Evolutionary conservation across 1,284 basidiomycete genomes (phyloP), one percentile per base, ranked within the genome.

Genomic region (Austroboletus novae-zelandiae): DNA sequence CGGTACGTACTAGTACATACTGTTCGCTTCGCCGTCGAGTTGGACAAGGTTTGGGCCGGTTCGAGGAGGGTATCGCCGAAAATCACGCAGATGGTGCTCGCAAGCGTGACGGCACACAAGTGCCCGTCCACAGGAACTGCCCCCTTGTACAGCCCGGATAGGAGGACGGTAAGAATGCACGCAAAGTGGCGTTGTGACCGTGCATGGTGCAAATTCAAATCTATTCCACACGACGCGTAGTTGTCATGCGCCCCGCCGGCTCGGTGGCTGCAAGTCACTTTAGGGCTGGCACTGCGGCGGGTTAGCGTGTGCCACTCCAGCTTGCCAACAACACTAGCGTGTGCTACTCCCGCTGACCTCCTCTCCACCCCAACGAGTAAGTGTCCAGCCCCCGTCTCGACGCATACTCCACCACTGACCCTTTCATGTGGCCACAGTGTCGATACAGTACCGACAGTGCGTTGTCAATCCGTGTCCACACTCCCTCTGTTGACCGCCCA

Each of bases 401-500:
- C 13, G 35, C 15, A 39, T 15, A 14, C 20, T 5, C 25, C 25
- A 31, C 34, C 34, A 45, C 45, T 53, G 36, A 55, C 37, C 18
- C 34, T 30, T 18, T 37, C 5, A 18, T 7, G 18, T 46, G 39
- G 20, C 25, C 40, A 4, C 61, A 87, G 85, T 88, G 85, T 79
- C 84, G 52, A 66, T 75, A 44, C 77, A 76, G 35, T 87, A 79
- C 68, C 74, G 80, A 75, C 85, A 88, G 85, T 88, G 64, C 55
- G 83, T 71, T 15, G 40, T 35, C 15, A 9, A 31, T 18, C 29
- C 35, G 37, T 14, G 14, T 46, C 11, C 43, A n/a, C 13, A 48
- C 40, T 0, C 14, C 11, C 35, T 42, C 37, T 37, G 50, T 20
- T 61, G 53, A 69, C 47, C 34, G 20, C 15, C 42, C 37, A 46